Evolutionary conservation across 192 early-diverging fungal species (phyloP), one percentile per base, ranked within the genome.

Genomic region (Allomyces macrogynus): DNA sequence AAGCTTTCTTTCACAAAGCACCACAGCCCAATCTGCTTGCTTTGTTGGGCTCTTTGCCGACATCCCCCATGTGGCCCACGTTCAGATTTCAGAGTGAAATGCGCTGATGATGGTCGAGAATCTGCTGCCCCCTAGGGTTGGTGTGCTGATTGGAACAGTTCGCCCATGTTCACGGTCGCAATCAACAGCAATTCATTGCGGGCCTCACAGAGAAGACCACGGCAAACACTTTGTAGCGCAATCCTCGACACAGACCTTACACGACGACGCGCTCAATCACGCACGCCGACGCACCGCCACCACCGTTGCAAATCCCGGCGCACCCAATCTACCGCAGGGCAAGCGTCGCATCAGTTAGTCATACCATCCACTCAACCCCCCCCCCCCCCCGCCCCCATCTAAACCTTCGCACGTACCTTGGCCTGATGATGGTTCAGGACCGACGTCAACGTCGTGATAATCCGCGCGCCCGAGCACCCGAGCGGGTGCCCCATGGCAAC

Each of bases 401-500:
- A 61, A 61, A 24, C 24, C 23, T 24, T 24, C 9, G 24, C 3
- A 8, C 32, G 32, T 40, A 40, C 32, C 32, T 40, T 40, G 32
- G 32, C 84, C 49, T 76, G 69, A 65, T 84, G 84, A 63, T 85
- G 80, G 27, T 83, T 74, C 61, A 98, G 78, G 20, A 90, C 81
- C 27, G 70, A 86, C 61, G 84, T 76, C 63, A 97, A 71, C 3
- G 93, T 89, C 24, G 84, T 84, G 65, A 97, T 79, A 61, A 98
- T 85, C 63, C 92, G 81, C 25, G 91, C 89, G 62, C 93, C 95
- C 20, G 88, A 89, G 77, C 89, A 92, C 44, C 95, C 95, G n/a
- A 98, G 80, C 64, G 95, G 95, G 74, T 98, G 95, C n/a, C 95
- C 95, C 60, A 95, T 80, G 0, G 90, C 89, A 27, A 96, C 92